These are phyloP conservation scores for Drosera capensis DNA, from an alignment of 148 eudicot genomes.

Conservation along the genomic window DNA sequence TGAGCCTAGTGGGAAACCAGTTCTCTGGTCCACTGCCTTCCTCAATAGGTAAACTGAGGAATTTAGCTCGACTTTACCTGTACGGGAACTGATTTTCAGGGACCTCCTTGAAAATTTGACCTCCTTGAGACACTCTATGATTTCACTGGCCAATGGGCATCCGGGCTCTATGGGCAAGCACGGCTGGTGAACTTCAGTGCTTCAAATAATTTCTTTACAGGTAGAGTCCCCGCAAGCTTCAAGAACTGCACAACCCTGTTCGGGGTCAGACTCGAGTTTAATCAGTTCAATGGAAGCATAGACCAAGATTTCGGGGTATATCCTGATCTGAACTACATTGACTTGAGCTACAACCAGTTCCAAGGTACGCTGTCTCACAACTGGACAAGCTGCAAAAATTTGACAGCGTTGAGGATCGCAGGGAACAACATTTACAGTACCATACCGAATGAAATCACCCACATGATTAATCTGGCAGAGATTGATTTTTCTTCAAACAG, in stretches of 20 bases:
- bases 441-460: constrained; percentile 3
- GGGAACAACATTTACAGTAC: constrained; percentile 4
- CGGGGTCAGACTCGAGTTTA: constrained; percentile 7
- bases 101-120: no score
- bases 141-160: constrained; percentile 6
- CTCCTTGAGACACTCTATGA: no score
- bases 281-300: constrained; percentile 8
- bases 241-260: constrained; percentile 6
- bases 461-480: background rate
- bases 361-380: constrained; percentile 4
- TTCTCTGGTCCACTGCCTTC: constrained; percentile 10
- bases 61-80: constrained; percentile 6
- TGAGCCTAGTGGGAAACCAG: background rate
- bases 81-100: constrained; percentile 9
- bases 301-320: constrained; percentile 10
- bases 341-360: constrained; percentile 8
- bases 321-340: constrained; percentile 11
- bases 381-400: constrained; percentile 4
- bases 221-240: constrained; percentile 9
- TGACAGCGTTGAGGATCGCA: constrained; percentile 4
- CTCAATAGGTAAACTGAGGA: constrained; percentile 4
- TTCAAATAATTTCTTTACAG: constrained; percentile 6
- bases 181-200: constrained; percentile 7
- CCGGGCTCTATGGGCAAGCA: constrained; percentile 5
- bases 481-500: constrained; percentile 17